Conservation (phyloP, 768 basidiomycete species). For the Suillus cothurnatus region DNA sequence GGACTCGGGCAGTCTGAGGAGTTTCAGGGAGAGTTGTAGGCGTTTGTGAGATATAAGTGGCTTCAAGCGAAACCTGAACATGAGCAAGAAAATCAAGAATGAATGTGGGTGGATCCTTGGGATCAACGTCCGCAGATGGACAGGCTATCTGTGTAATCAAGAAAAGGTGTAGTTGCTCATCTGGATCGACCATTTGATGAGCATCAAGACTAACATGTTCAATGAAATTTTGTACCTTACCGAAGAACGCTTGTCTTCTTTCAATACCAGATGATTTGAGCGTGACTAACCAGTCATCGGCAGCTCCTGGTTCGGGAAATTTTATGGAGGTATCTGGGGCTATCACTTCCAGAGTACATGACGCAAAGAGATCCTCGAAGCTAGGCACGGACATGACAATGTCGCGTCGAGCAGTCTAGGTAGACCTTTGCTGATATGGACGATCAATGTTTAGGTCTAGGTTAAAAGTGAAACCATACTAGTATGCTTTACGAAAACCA, state of each 20-base stretch:
- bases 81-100: slow-evolving; percentile 67
- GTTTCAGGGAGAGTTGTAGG: slow-evolving; percentile 38
- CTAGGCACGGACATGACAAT: slow-evolving; percentile 38
- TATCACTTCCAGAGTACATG: slow-evolving; percentile 59
- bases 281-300: slow-evolving; percentile 59
- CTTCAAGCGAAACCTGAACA: slow-evolving; percentile 78
- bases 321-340: slow-evolving; percentile 66
- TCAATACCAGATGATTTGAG: slow-evolving; percentile 48
- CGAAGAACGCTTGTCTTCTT: slow-evolving; percentile 73
- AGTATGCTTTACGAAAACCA: background rate
- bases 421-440: background rate
- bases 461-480: background rate
- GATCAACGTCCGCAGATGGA: slow-evolving; percentile 36
- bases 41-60: slow-evolving; percentile 70
- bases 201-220: slow-evolving; percentile 17
- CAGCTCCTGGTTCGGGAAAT: slow-evolving; percentile 49
- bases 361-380: slow-evolving; percentile 65
- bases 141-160: slow-evolving; percentile 40
- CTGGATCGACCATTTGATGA: slow-evolving; percentile 34
- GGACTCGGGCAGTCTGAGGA: slow-evolving; percentile 34
- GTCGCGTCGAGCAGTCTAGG: background rate
- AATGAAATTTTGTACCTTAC: slow-evolving; percentile 42
- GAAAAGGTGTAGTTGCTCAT: slow-evolving; percentile 57
- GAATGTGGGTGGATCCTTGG: slow-evolving; percentile 29
- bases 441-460: background rate